phyloP scores from a whole-genome alignment of 192 early-diverging fungal genomes.

The Tieghemiomyces parasiticus region DNA sequence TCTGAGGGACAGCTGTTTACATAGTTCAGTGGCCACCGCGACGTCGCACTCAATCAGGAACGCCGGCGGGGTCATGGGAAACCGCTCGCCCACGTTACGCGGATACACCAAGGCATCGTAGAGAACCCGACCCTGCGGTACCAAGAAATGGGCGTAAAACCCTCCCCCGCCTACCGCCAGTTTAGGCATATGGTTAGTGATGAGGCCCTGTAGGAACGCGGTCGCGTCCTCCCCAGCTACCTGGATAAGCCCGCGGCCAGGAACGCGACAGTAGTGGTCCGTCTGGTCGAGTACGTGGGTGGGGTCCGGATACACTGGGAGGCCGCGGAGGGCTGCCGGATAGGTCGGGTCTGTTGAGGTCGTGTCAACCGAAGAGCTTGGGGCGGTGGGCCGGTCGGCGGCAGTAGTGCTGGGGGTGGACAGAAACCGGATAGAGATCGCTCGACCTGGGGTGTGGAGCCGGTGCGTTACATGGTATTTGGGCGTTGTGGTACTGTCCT shows the following conservation, averaged over 20 bases:
- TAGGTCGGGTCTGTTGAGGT: too few relatives aligned
- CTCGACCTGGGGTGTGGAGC: too few relatives aligned
- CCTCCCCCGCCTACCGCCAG: slow-evolving; percentile 58
- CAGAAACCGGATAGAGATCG: too few relatives aligned
- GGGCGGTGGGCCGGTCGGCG: too few relatives aligned
- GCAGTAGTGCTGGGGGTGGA: too few relatives aligned
- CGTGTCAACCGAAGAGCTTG: too few relatives aligned
- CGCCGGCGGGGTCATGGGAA: slow-evolving; percentile 39
- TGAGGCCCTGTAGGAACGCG: slow-evolving; percentile 83
- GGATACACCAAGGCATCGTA: slow-evolving; percentile 86
- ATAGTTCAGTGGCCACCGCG: slow-evolving; percentile 29
- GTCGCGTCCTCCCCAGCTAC: slow-evolving; percentile 54
- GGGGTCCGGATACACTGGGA: too few relatives aligned
- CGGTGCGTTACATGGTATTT: too few relatives aligned
- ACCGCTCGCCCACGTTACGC: slow-evolving; percentile 34
- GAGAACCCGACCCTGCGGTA: slow-evolving; percentile 76
- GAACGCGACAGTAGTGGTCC: slow-evolving; percentile 34
- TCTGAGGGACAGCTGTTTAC: slow-evolving; percentile 59
- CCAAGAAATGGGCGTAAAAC: slow-evolving; percentile 66
- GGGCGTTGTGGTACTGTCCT: too few relatives aligned
- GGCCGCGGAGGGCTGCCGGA: too few relatives aligned
- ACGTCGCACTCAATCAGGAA: slow-evolving; percentile 68
- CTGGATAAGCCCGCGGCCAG: slow-evolving; percentile 42
- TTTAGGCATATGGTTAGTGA: slow-evolving; percentile 70
- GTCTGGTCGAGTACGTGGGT: too few relatives aligned